Percentiles rank a stretch among this genome's conserved stretches.
These are phyloP conservation scores for Cnidoscolus chayamansa DNA, from an alignment of 441 rosid species.

Conservation along the genomic window DNA sequence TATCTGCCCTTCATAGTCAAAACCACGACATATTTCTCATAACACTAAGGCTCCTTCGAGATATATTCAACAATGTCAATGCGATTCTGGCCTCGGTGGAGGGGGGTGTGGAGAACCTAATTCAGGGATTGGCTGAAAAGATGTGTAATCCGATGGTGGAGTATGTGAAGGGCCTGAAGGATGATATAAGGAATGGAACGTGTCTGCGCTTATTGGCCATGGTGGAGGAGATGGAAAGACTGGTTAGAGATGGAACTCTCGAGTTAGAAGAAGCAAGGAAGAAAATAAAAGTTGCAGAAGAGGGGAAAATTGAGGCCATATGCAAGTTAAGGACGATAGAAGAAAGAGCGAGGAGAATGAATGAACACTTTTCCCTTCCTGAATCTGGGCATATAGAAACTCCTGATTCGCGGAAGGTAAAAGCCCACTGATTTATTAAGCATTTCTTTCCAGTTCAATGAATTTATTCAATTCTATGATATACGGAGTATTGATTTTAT, in stretches of 20 bases:
- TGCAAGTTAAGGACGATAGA: constrained; percentile 40
- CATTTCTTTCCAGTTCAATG: background rate
- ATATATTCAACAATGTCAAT: constrained; percentile 37
- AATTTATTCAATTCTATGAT: background rate
- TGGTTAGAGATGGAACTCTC: constrained; percentile 35
- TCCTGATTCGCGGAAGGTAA: constrained; percentile 35
- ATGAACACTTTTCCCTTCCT: constrained; percentile 28
- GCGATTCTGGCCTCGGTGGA: constrained; percentile 46
- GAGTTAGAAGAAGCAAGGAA: constrained; percentile 52
- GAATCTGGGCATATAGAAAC: constrained; percentile 23
- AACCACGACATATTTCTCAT: constrained; percentile 33
- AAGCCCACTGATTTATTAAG: background rate
- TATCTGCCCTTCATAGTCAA: constrained; percentile 33
- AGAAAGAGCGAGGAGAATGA: constrained; percentile 41
- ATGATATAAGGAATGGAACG: constrained; percentile 49
- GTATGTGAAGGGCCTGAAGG: constrained; percentile 42
- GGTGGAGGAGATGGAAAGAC: constrained; percentile 40
- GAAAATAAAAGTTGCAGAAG: constrained; percentile 45
- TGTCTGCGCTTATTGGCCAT: constrained; percentile 30
- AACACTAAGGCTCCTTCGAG: constrained; percentile 41
- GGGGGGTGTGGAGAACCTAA: constrained; percentile 41
- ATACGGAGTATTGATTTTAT: background rate
- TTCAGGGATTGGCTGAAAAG: constrained; percentile 38
- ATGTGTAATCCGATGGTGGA: constrained; percentile 62
- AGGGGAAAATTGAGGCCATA: constrained; percentile 39